These are phyloP conservation scores for Plasmodium knowlesi DNA, from an alignment of 169 alveolate species.

Conservation along the genomic window DNA sequence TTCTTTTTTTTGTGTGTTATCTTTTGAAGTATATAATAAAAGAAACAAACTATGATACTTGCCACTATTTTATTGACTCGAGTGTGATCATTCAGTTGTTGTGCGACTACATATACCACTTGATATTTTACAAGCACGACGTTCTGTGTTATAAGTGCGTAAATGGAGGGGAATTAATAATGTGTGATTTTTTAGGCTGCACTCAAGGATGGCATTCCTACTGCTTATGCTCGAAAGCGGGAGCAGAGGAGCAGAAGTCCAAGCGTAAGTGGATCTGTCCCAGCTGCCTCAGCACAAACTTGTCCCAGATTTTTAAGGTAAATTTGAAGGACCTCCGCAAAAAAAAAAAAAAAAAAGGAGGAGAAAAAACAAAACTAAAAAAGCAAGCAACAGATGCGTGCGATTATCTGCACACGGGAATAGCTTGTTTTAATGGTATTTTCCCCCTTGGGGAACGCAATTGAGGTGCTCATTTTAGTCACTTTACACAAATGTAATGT, in stretches of 20 bases:
- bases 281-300: conserved; percentile 42
- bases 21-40: conserved; percentile 49
- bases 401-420: neutral
- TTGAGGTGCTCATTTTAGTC: neutral
- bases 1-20: conserved; percentile 48
- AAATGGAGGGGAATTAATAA: conserved; percentile 82
- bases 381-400: neutral
- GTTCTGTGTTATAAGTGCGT: conserved; percentile 79
- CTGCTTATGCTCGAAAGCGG: conserved; percentile 72
- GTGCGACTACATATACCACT: conserved; percentile 35
- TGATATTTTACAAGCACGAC: conserved; percentile 76
- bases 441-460: neutral
- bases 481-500: neutral
- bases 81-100: conserved; percentile 57
- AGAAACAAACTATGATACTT: conserved; percentile 37
- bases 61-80: neutral
- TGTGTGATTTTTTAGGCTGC: conserved; percentile 79
- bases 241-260: conserved; percentile 8
- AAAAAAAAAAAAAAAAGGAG: neutral
- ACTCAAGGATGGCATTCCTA: conserved; percentile 82
- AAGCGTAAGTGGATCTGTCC: conserved; percentile 74
- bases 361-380: neutral
- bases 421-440: neutral
- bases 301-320: conserved; percentile 48
- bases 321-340: neutral